phyloP scores from a whole-genome alignment of 2,329 filamentous ascomycete genomes.

The Myriosclerotinia scirpicola region DNA sequence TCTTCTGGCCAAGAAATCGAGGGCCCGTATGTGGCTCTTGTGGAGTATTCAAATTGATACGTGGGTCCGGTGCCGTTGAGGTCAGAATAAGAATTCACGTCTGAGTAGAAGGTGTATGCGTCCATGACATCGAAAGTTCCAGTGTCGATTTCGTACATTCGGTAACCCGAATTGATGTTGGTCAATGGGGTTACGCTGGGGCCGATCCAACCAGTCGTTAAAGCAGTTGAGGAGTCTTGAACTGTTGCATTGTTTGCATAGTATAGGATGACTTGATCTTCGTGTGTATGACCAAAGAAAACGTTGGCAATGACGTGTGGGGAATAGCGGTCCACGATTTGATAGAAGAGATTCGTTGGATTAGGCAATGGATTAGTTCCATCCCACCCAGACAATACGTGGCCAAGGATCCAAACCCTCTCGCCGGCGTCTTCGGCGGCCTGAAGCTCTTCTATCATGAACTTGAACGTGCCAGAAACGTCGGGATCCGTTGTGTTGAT shows the following conservation, averaged over 20 bases:
- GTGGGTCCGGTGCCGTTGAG: constrained; percentile 48
- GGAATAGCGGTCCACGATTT: constrained; percentile 54
- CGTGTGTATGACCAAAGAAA: constrained; percentile 57
- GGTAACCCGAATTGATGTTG: constrained; percentile 54
- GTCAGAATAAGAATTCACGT: constrained; percentile 47
- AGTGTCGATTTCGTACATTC: constrained; percentile 56
- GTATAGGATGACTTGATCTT: constrained; percentile 55
- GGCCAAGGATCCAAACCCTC: constrained; percentile 55
- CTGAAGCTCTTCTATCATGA: constrained; percentile 53
- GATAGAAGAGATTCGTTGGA: constrained; percentile 54
- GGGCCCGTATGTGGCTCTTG: constrained; percentile 49
- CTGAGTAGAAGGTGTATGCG: constrained; percentile 54
- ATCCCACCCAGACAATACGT: constrained; percentile 57
- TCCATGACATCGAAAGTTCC: constrained; percentile 54
- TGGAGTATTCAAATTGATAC: constrained; percentile 52
- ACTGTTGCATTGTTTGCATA: constrained; percentile 53
- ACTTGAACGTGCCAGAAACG: constrained; percentile 49
- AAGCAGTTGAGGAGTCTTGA: constrained; percentile 44
- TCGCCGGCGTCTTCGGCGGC: constrained; percentile 52
- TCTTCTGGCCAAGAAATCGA: constrained; percentile 47
- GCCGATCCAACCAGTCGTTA: constrained; percentile 53
- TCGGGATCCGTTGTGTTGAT: constrained; percentile 55
- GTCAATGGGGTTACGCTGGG: constrained; percentile 54
- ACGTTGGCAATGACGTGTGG: constrained; percentile 55
- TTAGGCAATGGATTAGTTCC: constrained; percentile 54